A percentile compares a stretch with the other conserved stretches of the same genome.
These are phyloP conservation scores for Fusarium xylarioides DNA, from an alignment of 2,329 filamentous ascomycete species.

Conservation along the genomic window DNA sequence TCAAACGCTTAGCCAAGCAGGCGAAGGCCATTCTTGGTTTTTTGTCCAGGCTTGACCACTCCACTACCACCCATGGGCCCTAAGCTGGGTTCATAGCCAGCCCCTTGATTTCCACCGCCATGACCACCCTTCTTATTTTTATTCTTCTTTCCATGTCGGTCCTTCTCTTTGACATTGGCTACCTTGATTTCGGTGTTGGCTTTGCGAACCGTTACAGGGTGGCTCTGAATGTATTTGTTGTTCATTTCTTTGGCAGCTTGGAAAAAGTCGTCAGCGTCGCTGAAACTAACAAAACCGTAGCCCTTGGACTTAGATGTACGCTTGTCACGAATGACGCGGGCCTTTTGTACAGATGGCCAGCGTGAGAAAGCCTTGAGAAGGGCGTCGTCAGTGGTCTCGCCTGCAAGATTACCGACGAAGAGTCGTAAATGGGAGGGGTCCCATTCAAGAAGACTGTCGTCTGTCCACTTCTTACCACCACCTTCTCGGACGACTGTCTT, in stretches of 20 bases:
- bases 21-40: constrained; percentile 73
- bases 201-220: constrained; percentile 87
- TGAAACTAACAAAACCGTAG: constrained; percentile 96
- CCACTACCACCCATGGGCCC: constrained; percentile 61
- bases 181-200: constrained; percentile 92
- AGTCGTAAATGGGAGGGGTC: constrained; percentile 93
- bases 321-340: constrained; percentile 93
- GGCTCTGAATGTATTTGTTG: constrained; percentile 98
- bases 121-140: constrained; percentile 49
- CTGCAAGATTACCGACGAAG: constrained; percentile 95
- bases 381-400: constrained; percentile 96
- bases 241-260: constrained; percentile 97
- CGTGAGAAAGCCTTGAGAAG: constrained; percentile 91
- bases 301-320: constrained; percentile 95
- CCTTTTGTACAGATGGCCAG: constrained; percentile 90
- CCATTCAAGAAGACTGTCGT: constrained; percentile 91
- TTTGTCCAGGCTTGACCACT: constrained; percentile 69
- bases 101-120: constrained; percentile 40
- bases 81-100: constrained; percentile 60
- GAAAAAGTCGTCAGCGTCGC: constrained; percentile 95
- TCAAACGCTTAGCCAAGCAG: constrained; percentile 59
- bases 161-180: constrained; percentile 71
- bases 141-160: constrained; percentile 49
- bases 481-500: constrained; percentile 90
- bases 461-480: constrained; percentile 92